Base-by-base conservation (phyloP, 106 monocot genomes). In the Apostasia shenzhenica region DNA sequence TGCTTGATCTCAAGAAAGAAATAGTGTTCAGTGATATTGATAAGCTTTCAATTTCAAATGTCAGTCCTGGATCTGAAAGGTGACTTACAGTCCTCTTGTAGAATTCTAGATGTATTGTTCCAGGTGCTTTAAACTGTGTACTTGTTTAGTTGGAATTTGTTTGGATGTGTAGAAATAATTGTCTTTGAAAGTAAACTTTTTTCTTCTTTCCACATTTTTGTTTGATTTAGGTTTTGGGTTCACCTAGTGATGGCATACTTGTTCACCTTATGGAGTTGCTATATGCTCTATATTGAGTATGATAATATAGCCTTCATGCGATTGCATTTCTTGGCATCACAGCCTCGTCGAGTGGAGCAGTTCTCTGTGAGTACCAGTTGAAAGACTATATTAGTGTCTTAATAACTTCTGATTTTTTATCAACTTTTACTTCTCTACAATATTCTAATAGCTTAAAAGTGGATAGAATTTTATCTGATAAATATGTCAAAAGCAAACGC, bases 21-120 rank as follows among this genome's bases (percentile, higher is more conserved):
- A 64, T 97, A 51, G 71, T 89, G 44, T 92, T 78, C 57, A 92
- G 83, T 72, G 77, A 92, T 67, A 97, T 97, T 79, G 97, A 97
- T 75, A 92, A 84, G 57, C 92, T 97, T 72, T 97, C 97, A 44
- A 92, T 97, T 69, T 97, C 97, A 61, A 97, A 97, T 90, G 86
- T 97, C 47, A 77, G 66, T 64, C 61, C 82, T 61, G 80, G 81
- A 69, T 97, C 97, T 54, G 82, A 80, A 66, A 81, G 84, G 97
- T 97, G 70, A 75, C 51, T 55, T 13, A 12, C 8, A 1, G 12
- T 57, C 65, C 46, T 72, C 52, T 61, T 14, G 57, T 63, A 13
- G 43, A 6, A 2, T 2, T 70, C 43, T 58, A 37, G 49, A 26
- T 59, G 38, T 38, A 14, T 13, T 6, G 4, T 45, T 72, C 8